Percentiles rank a stretch among this genome's conserved stretches.
phyloP scores from a whole-genome alignment of 1,284 basidiomycete species.

The Volvariella volvacea region DNA sequence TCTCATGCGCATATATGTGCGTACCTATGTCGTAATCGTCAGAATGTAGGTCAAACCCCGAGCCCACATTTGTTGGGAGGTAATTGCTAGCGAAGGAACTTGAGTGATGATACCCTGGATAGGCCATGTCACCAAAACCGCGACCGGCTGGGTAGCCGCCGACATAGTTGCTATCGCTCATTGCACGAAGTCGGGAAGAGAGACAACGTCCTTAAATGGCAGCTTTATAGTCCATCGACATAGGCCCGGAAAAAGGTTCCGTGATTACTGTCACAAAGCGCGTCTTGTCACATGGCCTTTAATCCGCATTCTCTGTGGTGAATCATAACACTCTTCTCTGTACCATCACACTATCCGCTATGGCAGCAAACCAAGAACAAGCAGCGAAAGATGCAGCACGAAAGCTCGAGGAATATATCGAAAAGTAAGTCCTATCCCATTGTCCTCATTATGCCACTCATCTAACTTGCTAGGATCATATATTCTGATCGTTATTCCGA shows the following conservation, averaged over 20 bases:
- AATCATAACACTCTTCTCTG: too few relatives aligned
- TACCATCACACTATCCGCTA: conserved; percentile 7
- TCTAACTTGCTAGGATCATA: conserved; percentile 51
- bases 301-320: not conserved
- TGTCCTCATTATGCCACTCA: conserved; percentile 7
- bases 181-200: not conserved
- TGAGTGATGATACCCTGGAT: not conserved
- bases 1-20: too few relatives aligned
- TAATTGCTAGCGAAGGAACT: not conserved
- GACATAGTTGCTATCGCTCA: too few relatives aligned
- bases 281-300: not conserved
- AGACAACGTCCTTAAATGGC: not conserved
- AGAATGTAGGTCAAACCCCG: too few relatives aligned
- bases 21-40: too few relatives aligned
- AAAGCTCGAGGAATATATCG: conserved; percentile 62
- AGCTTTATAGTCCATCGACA: not conserved
- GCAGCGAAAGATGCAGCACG: conserved; percentile 23
- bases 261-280: conserved; percentile 7
- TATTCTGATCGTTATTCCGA: conserved; percentile 83
- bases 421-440: conserved; percentile 40
- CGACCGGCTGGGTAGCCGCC: too few relatives aligned
- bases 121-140: too few relatives aligned
- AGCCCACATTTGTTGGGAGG: too few relatives aligned
- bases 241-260: conserved; percentile 1
- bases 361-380: conserved; percentile 20